Evolutionary conservation across 2,329 filamentous ascomycete genomes (phyloP).

Genomic region (Trichoderma asperellum): DNA sequence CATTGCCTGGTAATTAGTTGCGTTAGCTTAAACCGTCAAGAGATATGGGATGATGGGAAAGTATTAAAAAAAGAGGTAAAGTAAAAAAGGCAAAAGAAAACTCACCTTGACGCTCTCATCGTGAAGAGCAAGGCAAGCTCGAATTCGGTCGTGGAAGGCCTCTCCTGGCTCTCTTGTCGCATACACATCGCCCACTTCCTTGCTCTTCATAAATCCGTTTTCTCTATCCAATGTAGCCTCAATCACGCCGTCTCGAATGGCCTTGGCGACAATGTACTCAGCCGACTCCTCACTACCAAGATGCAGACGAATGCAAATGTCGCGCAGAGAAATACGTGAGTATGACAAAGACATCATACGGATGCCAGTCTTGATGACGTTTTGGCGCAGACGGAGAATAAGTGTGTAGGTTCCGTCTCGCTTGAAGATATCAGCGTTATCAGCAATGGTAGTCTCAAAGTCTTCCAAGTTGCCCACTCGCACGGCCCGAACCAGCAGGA

Average conservation of each 20-base stretch:
- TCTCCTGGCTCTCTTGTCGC: slow-evolving; percentile 94
- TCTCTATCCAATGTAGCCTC: slow-evolving; percentile 94
- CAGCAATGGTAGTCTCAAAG: slow-evolving; percentile 84
- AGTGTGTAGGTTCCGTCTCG: slow-evolving; percentile 94
- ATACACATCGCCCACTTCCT: slow-evolving; percentile 94
- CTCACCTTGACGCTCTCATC: slow-evolving; percentile 97
- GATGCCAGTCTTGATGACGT: slow-evolving; percentile 99
- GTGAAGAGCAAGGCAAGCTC: slow-evolving; percentile 86
- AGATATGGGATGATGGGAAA: background rate
- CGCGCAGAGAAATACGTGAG: slow-evolving; percentile 92
- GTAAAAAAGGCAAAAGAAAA: slow-evolving; percentile 8
- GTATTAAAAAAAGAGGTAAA: background rate
- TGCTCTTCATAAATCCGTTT: slow-evolving; percentile 97
- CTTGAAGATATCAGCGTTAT: slow-evolving; percentile 82
- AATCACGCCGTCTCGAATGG: slow-evolving; percentile 95
- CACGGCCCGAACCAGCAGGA: slow-evolving; percentile 91
- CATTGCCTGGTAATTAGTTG: slow-evolving; percentile 71
- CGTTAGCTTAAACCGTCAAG: background rate
- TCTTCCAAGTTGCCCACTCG: slow-evolving; percentile 95
- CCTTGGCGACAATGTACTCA: slow-evolving; percentile 99
- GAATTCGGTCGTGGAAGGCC: slow-evolving; percentile 96
- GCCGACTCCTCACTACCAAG: slow-evolving; percentile 95
- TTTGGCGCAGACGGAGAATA: slow-evolving; percentile 91
- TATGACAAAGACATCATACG: slow-evolving; percentile 99
- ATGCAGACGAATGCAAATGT: slow-evolving; percentile 94